Base-by-base conservation (phyloP, 495 filamentous ascomycete species). In the Penicillium silybi region DNA sequence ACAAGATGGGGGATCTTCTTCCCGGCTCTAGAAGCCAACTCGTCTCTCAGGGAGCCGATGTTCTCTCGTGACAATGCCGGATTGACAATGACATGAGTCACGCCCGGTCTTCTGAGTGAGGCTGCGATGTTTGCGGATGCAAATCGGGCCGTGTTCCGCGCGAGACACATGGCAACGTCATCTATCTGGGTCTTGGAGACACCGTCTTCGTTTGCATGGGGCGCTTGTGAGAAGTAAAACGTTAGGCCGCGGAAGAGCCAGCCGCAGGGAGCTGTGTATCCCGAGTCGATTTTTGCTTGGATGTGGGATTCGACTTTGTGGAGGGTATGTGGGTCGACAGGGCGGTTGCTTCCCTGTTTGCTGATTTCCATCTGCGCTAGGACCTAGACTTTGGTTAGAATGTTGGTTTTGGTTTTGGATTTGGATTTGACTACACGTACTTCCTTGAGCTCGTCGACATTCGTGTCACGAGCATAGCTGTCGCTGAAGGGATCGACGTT, bases 401-500 rank as follows among this genome's bases (percentile, higher is more conserved):
- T 15, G 9, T 32, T 32, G 9, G 1, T 13, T 10, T 32, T 13
- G 9, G 9, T 11, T 18, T 15, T 8, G n/a, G 9, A 10, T 6
- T 40, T 16, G 1, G 1, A 27, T 11, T 40, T 16, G 1, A 0
- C 18, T 11, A 16, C 1, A 50, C 58, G 34, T 40, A 90, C 69
- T 11, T 72, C 66, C 41, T 68, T 72, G 25, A 97, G 70, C 61
- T 96, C 89, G 4, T 85, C 80, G 0, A 74, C 62, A 1, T 69
- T 78, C 10, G 87, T 73, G 56, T 95, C 84, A 23, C 90, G 78
- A 1, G 85, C 79, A 65, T 90, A 97, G 61, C 90, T 92, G 66
- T 98, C 93, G 2, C 82, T 84, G 58, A 80, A 96, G 53, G 76
- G 72, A 66, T 98, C 93, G 7, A 87, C 72, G 52, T 83, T 88